Evolutionary conservation across 345 rosid genomes (phyloP).

Genomic region (Bretschneidera sinensis): DNA sequence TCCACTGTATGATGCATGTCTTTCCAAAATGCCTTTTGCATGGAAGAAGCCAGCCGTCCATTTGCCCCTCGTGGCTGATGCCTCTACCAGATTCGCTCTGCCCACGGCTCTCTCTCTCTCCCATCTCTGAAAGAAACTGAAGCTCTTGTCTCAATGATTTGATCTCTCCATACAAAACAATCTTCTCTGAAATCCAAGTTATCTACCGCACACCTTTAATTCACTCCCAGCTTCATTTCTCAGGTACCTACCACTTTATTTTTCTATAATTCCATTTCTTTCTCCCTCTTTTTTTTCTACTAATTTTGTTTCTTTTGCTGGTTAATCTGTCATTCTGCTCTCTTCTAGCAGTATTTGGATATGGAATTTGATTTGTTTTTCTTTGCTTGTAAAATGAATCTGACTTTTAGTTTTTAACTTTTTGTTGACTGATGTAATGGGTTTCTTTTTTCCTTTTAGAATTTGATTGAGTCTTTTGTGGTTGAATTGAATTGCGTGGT

Average conservation of each 20-base stretch:
- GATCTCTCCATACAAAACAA: background rate
- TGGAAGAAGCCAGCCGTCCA: conserved; percentile 9
- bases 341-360: conserved; percentile 3
- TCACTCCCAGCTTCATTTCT: background rate
- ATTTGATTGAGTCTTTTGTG: background rate
- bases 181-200: conserved; percentile 11
- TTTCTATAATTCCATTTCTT: background rate
- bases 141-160: background rate
- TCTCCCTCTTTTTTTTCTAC: background rate
- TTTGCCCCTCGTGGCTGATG: background rate
- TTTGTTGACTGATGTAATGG: background rate
- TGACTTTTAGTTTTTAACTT: conserved; percentile 1
- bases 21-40: conserved; percentile 16
- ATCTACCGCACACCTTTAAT: background rate
- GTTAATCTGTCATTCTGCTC: background rate
- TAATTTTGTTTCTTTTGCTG: background rate
- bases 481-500: background rate
- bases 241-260: background rate
- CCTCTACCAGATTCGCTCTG: conserved; percentile 5
- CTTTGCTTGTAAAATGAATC: background rate
- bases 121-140: background rate
- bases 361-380: background rate
- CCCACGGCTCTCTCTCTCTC: background rate
- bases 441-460: background rate
- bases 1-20: background rate